Evolutionary conservation across 129 eudicot genomes (phyloP), one percentile per base, ranked within the genome.

Genomic region (Kitagawia praeruptora): DNA sequence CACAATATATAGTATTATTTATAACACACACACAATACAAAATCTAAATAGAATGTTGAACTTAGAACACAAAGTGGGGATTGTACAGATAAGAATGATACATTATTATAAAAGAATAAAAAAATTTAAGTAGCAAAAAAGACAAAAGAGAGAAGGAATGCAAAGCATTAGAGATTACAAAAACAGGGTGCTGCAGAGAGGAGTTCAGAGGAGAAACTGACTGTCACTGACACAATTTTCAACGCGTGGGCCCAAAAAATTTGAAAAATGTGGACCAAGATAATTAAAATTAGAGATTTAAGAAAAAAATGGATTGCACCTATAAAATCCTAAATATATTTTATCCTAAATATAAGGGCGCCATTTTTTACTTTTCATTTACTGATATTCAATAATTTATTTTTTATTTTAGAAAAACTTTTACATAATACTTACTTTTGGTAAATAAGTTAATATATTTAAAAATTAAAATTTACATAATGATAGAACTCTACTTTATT

Each of bases 191-290:
- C 28, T 23, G 74, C 18, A 39, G 27, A 40, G 48, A 71, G 27
- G 78, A 83, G 83, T 78, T 83, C 83, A 83, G 85, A 64, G 76
- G 83, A 77, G 87, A 87, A 89, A 86, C 92, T 84, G 91, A 54
- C 83, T 85, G 86, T 89, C 86, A 82, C 81, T 81, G 86, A 82
- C 89, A 77, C 89, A 83, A 66, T 81, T 84, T 91, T 87, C 93
- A 78, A 91, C 75, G 86, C 4, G 40, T 87, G 89, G 92, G 90
- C 9, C 85, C 93, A 23, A 1, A 0, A 7, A 7, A 2, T 56
- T 23, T 54, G 63, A 56, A 56, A 56, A 21, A 4, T 6, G 31
- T 23, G 66, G 66, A 56, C 66, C 66, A 31, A 8, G 0, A 23
- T 48, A 56, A 56, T 56, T 0, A 8, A 56, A 56, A 7, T 6